Conservation (phyloP, 441 rosid species). For the Populus hybrid region DNA sequence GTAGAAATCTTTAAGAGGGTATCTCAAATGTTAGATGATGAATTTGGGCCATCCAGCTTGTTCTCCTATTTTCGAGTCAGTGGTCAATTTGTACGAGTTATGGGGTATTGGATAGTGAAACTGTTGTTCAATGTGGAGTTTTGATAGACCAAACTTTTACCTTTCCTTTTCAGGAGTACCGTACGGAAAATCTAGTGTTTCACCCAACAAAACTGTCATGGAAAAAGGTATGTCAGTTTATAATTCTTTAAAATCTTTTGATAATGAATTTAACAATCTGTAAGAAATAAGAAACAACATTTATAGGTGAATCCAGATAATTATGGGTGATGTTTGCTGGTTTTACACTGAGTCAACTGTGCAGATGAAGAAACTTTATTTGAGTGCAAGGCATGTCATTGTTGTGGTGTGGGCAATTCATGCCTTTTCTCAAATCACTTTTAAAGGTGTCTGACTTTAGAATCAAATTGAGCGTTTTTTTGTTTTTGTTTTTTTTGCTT, state of each 20-base stretch:
- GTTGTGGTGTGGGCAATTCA: neutral
- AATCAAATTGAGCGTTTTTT: neutral
- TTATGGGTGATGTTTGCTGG: neutral
- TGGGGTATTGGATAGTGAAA: slow-evolving; percentile 26
- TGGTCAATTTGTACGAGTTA: slow-evolving; percentile 6
- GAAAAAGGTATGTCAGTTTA: slow-evolving; percentile 75
- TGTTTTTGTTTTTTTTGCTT: neutral
- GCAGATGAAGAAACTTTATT: neutral
- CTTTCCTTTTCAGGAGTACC: slow-evolving; percentile 80
- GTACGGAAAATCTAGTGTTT: slow-evolving; percentile 72
- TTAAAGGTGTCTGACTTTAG: neutral
- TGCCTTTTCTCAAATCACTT: neutral
- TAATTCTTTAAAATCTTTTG: slow-evolving; percentile 15
- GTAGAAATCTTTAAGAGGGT: slow-evolving; percentile 6
- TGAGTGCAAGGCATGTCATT: neutral
- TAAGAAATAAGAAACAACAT: slow-evolving; percentile 2
- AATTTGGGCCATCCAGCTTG: slow-evolving; percentile 5
- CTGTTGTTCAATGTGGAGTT: slow-evolving; percentile 20
- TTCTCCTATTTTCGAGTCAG: slow-evolving; percentile 14
- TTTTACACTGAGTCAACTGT: neutral
- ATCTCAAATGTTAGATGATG: slow-evolving; percentile 9
- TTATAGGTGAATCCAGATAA: neutral
- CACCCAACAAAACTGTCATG: slow-evolving; percentile 77
- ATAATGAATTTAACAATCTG: slow-evolving; percentile 17
- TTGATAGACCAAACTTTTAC: slow-evolving; percentile 51